Base-by-base conservation (phyloP, 192 early-diverging fungal species). In the Chytriomyces hyalinus region DNA sequence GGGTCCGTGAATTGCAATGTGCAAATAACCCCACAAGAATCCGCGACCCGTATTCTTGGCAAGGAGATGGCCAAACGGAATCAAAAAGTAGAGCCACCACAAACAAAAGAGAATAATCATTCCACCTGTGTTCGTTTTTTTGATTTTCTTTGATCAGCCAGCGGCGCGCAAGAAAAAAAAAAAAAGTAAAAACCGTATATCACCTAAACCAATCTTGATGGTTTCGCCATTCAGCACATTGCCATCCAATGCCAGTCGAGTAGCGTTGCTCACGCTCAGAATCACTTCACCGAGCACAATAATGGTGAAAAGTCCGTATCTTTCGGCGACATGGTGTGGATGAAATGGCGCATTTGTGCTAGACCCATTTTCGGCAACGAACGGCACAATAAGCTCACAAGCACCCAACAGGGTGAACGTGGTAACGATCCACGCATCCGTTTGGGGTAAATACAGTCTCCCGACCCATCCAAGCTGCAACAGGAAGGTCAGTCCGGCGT, bases 1-100 rank as follows among this genome's bases (percentile, higher is more conserved):
- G 9, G 70, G 10, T 10, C 17, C 20, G 44, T 71, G 70, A 17
- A 60, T 22, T 7, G 45, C 15, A 26, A 24, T 6, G 36, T 71
- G 70, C 13, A 9, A 9, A 60, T 71, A 71, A 48, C 70, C 70
- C 44, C 70, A 71, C 70, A 71, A 6, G 20, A 49, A 49, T 44
- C n/a, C 20, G 11, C 20, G 20, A 3, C 26, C 10, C 8, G 49
- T 9, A 9, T 57, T 9, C 49, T 17, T 50, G 44, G 13, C 8
- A 17, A 71, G 44, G 5, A 71, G 24, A 17, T 20, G 10, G 9
- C 70, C 70, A 51, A 60, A 71, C 7, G 70, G 70, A 28, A 71
- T 71, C 20, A 49, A 24, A 51, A 71, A 71, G 49, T 71, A 71
- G 22, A 57, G 17, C 49, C 51, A 71, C 70, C 70, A 71, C 48